phyloP scores from a whole-genome alignment of 257 asterid genomes.

The Fraxinus pennsylvanica region DNA sequence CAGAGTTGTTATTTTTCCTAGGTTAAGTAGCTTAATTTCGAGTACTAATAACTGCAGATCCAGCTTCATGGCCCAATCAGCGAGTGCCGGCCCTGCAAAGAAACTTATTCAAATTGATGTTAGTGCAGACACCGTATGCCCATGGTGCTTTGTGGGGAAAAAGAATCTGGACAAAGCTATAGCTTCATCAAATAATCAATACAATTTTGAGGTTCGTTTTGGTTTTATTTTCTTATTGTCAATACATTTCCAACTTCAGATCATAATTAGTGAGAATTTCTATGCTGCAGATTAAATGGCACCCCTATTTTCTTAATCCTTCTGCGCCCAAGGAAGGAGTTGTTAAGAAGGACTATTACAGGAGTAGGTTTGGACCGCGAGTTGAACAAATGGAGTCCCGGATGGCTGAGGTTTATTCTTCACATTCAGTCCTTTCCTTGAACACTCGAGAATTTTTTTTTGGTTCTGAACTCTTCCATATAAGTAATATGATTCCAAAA shows the following conservation, averaged over 20 bases:
- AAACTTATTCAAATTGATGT: constrained; percentile 63
- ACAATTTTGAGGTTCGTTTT: constrained; percentile 41
- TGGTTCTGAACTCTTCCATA: background rate
- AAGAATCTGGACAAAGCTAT: constrained; percentile 77
- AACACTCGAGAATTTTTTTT: constrained; percentile 7
- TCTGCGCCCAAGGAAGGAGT: constrained; percentile 73
- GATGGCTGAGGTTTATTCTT: constrained; percentile 65
- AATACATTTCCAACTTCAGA: background rate
- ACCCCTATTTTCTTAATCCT: constrained; percentile 57
- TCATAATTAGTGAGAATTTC: constrained; percentile 4
- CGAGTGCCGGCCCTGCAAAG: constrained; percentile 47
- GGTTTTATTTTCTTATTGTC: background rate
- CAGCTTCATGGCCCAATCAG: constrained; percentile 46
- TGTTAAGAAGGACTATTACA: constrained; percentile 61
- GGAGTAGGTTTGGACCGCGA: constrained; percentile 58
- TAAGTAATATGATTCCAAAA: background rate
- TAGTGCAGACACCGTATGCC: constrained; percentile 75
- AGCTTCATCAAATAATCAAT: constrained; percentile 51
- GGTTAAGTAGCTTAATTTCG: background rate
- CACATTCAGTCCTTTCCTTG: constrained; percentile 1
- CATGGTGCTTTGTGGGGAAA: constrained; percentile 93
- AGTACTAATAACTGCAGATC: constrained; percentile 28
- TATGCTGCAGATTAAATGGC: constrained; percentile 46
- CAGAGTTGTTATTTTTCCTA: background rate
- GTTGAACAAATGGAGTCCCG: constrained; percentile 54